Base-by-base conservation (phyloP, 192 early-diverging fungal genomes). In the Podila clonocystis region DNA sequence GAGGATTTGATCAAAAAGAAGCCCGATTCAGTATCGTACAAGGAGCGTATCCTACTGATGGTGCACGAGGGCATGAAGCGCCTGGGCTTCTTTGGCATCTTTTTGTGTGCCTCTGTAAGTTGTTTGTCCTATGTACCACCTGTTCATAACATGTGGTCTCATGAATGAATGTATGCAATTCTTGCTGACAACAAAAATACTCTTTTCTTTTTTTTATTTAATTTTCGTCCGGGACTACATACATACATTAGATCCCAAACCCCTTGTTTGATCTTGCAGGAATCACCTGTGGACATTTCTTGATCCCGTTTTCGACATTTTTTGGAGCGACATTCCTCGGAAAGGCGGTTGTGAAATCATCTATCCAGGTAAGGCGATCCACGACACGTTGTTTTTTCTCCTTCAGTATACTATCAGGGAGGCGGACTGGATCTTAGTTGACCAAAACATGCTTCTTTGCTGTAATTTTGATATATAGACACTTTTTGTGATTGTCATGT, bases 211-310 rank as follows among this genome's bases (percentile, higher is more conserved):
- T 36, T 8, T 36, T 36, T 36, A 9, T 8, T 31, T 58, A 48
- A 38, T 61, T 45, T 52, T 22, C 12, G 34, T 26, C 33, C 9
- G 1, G 20, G 13, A 19, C n/a, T n/a, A n/a, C n/a, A n/a, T 58
- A 29, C 36, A 38, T 38, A 31, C 9, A 36, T 17, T 76, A 93
- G 85, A 94, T 98, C 66, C 97, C 97, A n/a, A 98, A 98, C 65
- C 96, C 96, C 17, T 83, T 98, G 50, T 98, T 98, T 84, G 97
- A 98, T 70, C 87, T 98, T 41, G 97, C 97, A 41, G 97, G 97
- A 24, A 97, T 98, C 50, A 91, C 96, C 7, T 97, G 96, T 73
- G 97, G 97, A 0, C 93, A 95, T 74, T 97, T 97, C 73, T 75
- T 91, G 50, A 89, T 98, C 1, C 95, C 96, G 20, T 97, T 98